Evolutionary conservation across 805 yeast species (phyloP), one percentile per base, ranked within the genome.

Genomic region (Ogataea nonfermentans): DNA sequence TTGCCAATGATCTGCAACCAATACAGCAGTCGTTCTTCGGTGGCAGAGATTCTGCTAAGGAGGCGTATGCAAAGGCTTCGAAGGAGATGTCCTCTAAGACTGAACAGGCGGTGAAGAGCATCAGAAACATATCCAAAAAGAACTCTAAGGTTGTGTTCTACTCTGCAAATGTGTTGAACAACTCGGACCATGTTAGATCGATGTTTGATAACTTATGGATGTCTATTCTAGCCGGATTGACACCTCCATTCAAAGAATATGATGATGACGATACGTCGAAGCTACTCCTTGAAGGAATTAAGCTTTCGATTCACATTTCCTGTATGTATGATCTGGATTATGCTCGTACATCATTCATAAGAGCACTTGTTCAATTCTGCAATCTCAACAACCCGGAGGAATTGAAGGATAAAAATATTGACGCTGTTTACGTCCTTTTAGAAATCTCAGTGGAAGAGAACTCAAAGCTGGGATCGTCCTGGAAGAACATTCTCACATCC

Each of bases 191-290:
- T 58, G 95, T 91, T 11, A 83, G 77, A 57, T 90, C 97, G 1
- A 86, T 95, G 57, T 91, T 93, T 65, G 96, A 91, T 53, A 87
- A 87, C 12, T 67, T 85, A 30, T 93, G 99, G 99, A 90, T 95
- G 96, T 88, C 97, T 0, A 77, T 93, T 33, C 71, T 93, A 49
- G 98, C 98, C 6, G 97, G 95, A 0, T 70, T 93, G 35, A 89
- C 97, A 0, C 91, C 95, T 3, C 95, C 96, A 5, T 89, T 90
- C 68, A 88, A 84, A 57, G 96, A 88, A 40, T 81, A 83, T 47
- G 89, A 85, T 50, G 93, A 86, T 50, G 74, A 71, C 14, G 88
- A 81, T 39, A 74, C 84, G 9, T 75, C 85, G 4, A 74, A 70
- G 35, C 63, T 74, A 7, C 82, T 96, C 51, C 65, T 93, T 38